phyloP scores from a whole-genome alignment of 2,329 filamentous ascomycete species.

The Karstenula rhodostoma region DNA sequence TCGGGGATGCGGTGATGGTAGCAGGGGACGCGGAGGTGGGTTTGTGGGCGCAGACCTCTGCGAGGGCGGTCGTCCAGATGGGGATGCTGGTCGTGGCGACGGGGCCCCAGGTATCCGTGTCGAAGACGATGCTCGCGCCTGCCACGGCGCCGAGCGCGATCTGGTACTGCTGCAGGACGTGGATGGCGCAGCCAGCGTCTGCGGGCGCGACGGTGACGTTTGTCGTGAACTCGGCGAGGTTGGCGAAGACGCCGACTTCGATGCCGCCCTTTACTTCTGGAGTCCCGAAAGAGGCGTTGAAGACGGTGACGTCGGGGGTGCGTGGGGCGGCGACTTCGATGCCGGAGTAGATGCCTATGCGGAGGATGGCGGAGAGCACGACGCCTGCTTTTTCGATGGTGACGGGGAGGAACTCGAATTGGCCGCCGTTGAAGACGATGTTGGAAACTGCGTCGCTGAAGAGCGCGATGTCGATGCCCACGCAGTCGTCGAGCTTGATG shows the following conservation, averaged over 20 bases:
- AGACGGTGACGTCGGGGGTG: background rate
- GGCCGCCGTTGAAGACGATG: conserved; percentile 59
- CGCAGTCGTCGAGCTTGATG: conserved; percentile 61
- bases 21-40: conserved; percentile 18
- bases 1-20: conserved; percentile 27
- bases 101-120: conserved; percentile 60
- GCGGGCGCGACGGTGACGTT: conserved; percentile 56
- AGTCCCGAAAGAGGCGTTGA: conserved; percentile 11
- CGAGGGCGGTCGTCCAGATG: conserved; percentile 63
- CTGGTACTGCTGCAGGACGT: conserved; percentile 59
- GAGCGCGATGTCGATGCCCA: conserved; percentile 59
- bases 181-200: conserved; percentile 54
- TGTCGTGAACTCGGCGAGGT: conserved; percentile 63
- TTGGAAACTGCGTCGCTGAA: conserved; percentile 60
- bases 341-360: conserved; percentile 58
- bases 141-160: conserved; percentile 63
- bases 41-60: conserved; percentile 52
- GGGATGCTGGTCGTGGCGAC: conserved; percentile 57
- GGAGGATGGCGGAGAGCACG: conserved; percentile 58
- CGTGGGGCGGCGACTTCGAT: conserved; percentile 20
- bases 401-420: conserved; percentile 66
- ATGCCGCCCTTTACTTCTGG: conserved; percentile 54
- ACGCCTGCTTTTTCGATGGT: conserved; percentile 57
- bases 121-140: conserved; percentile 60
- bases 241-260: conserved; percentile 59